Evolutionary conservation across 73 alveolate genomes (phyloP).

Genomic region (Loxodes magnus): DNA sequence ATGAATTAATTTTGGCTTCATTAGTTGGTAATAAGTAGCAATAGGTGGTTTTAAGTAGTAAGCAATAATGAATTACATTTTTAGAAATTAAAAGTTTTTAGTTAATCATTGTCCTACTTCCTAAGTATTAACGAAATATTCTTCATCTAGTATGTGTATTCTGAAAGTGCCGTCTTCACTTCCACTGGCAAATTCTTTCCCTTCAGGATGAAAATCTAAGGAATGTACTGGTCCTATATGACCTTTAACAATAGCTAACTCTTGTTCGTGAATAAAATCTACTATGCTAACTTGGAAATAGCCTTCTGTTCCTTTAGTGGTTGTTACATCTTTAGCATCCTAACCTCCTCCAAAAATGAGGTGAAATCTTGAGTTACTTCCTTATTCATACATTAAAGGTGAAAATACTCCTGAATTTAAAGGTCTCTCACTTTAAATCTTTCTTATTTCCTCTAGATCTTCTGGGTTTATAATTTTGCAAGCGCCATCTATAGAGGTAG

Average conservation of each 20-base stretch:
- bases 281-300: slow-evolving; percentile 49
- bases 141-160: slow-evolving; percentile 48
- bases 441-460: slow-evolving; percentile 33
- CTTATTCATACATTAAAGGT: slow-evolving; percentile 30
- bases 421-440: slow-evolving; percentile 46
- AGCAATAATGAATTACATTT: background rate
- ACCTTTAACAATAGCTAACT: slow-evolving; percentile 54
- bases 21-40: too few species aligned
- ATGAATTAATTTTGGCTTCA: too few species aligned
- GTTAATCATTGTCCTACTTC: too few species aligned
- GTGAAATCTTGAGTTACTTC: slow-evolving; percentile 40
- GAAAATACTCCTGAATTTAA: slow-evolving; percentile 50
- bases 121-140: slow-evolving; percentile 46
- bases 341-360: slow-evolving; percentile 70
- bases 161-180: slow-evolving; percentile 67
- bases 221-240: slow-evolving; percentile 81
- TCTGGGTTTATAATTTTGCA: slow-evolving; percentile 53
- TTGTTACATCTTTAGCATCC: slow-evolving; percentile 72
- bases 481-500: slow-evolving; percentile 59
- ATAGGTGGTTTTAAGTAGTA: background rate
- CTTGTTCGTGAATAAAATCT: slow-evolving; percentile 44
- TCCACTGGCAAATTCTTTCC: slow-evolving; percentile 46
- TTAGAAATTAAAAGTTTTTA: background rate
- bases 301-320: slow-evolving; percentile 51
- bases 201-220: slow-evolving; percentile 47